Conservation (phyloP, 345 rosid genomes). For the Citrus reticulata region DNA sequence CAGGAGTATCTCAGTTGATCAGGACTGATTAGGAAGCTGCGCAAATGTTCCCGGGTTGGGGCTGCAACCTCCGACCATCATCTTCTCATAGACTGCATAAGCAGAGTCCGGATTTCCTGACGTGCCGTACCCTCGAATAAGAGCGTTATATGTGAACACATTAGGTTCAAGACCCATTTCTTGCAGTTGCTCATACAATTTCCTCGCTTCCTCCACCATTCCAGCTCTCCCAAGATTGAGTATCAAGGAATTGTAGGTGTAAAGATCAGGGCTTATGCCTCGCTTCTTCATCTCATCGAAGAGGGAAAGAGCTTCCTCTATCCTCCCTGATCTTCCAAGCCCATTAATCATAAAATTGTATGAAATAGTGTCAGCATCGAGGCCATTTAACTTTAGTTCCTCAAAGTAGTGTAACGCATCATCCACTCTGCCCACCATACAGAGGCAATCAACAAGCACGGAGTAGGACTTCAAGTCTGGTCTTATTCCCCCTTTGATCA, state of each 20-base stretch:
- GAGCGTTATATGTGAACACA: conserved; percentile 83
- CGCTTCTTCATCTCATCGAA: conserved; percentile 62
- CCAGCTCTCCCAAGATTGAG: conserved; percentile 60
- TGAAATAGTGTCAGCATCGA: conserved; percentile 59
- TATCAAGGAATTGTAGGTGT: conserved; percentile 76
- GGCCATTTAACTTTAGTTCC: conserved; percentile 60
- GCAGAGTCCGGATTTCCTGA: conserved; percentile 70
- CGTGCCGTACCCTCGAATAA: conserved; percentile 67
- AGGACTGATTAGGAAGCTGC: conserved; percentile 70
- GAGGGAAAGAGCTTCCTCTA: conserved; percentile 62
- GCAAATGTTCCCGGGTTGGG: conserved; percentile 80
- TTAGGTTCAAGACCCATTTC: conserved; percentile 65
- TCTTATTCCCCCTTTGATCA: conserved; percentile 75
- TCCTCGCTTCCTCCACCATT: conserved; percentile 63
- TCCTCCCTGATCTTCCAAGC: conserved; percentile 60
- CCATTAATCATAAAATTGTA: conserved; percentile 80
- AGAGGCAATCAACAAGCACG: conserved; percentile 67
- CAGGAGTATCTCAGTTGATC: conserved; percentile 1
- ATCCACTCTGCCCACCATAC: conserved; percentile 66
- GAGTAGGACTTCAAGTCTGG: conserved; percentile 94
- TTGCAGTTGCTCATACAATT: conserved; percentile 60
- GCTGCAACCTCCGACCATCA: conserved; percentile 80
- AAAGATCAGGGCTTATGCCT: conserved; percentile 70
- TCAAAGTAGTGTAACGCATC: conserved; percentile 65
- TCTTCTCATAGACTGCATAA: conserved; percentile 67